A percentile compares a stretch with the other conserved stretches of the same genome.
phyloP scores from a whole-genome alignment of 306 rosid species.

The barrel medic (Medicago truncatula) region DNA sequence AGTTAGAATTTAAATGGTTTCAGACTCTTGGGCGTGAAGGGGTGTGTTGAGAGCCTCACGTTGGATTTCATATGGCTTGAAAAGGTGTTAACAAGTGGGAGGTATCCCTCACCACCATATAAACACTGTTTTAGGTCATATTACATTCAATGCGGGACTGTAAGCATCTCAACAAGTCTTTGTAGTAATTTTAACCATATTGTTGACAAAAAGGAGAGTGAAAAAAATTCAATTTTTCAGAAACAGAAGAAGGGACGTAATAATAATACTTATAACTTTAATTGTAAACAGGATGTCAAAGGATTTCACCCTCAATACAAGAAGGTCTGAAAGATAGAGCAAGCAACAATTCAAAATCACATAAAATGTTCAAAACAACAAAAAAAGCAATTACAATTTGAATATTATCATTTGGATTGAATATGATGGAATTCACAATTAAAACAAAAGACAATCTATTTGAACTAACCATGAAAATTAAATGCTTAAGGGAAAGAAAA shows the following conservation, averaged over 20 bases:
- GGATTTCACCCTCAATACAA: conserved; percentile 3
- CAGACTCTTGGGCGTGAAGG: not conserved
- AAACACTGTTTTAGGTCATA: not conserved
- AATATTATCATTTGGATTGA: not conserved
- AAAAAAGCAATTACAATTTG: not conserved
- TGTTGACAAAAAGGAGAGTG: not conserved
- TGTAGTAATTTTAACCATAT: conserved; percentile 1
- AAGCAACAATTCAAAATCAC: conserved; percentile 9
- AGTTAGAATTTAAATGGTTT: not conserved
- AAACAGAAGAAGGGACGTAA: not conserved
- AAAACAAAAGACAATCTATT: conserved; percentile 20
- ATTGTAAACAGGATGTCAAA: not conserved
- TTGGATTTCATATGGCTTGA: not conserved
- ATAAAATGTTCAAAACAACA: conserved; percentile 12
- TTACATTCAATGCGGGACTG: not conserved
- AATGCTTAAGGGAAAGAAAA: conserved; percentile 34
- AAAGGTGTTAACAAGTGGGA: not conserved
- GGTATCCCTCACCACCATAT: not conserved
- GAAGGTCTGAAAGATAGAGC: conserved; percentile 8
- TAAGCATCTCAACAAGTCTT: not conserved
- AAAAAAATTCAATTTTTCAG: not conserved
- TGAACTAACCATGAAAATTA: conserved; percentile 23
- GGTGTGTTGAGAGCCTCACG: not conserved
- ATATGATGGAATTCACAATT: conserved; percentile 8
- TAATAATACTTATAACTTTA: conserved; percentile 7